These are phyloP conservation scores for Penicillium sp. DNA, from an alignment of 2,329 filamentous ascomycete genomes.

Conservation along the genomic window DNA sequence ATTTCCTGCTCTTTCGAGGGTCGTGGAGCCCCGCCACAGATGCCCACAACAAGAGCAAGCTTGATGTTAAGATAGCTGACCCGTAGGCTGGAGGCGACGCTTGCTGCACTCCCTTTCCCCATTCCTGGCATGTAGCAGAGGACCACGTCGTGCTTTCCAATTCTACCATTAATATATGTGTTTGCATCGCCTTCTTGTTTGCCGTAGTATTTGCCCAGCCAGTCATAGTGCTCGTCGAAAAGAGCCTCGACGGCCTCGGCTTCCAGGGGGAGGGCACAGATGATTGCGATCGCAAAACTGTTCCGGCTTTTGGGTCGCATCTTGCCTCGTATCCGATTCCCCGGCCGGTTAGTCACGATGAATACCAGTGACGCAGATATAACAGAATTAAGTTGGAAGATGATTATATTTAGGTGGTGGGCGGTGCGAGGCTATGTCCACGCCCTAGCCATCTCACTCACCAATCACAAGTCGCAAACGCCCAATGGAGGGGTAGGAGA, in stretches of 20 bases:
- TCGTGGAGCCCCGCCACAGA: neutral
- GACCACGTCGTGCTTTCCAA: constrained; percentile 29
- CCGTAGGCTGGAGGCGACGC: neutral
- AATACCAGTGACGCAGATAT: no score
- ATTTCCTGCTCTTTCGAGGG: neutral
- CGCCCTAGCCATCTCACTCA: no score
- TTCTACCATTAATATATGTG: constrained; percentile 49
- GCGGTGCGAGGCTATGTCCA: no score
- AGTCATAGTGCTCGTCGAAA: neutral
- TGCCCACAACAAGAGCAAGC: neutral
- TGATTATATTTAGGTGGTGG: no score
- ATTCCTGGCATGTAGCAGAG: constrained; percentile 41
- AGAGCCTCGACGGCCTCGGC: neutral
- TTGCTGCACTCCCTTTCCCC: constrained; percentile 6
- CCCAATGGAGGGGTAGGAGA: no score
- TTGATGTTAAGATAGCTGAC: neutral
- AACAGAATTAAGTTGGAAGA: no score
- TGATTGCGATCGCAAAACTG: neutral
- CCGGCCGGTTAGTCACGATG: no score
- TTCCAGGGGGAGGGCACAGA: neutral
- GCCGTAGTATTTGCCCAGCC: neutral
- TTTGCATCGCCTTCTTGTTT: neutral
- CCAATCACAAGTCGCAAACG: no score
- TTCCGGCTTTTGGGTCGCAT: neutral
- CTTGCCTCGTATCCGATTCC: no score